Percentiles rank a stretch among this genome's conserved stretches.
Evolutionary conservation across 2,329 filamentous ascomycete species (phyloP).

Genomic region (Phyllosticta citriasiana): DNA sequence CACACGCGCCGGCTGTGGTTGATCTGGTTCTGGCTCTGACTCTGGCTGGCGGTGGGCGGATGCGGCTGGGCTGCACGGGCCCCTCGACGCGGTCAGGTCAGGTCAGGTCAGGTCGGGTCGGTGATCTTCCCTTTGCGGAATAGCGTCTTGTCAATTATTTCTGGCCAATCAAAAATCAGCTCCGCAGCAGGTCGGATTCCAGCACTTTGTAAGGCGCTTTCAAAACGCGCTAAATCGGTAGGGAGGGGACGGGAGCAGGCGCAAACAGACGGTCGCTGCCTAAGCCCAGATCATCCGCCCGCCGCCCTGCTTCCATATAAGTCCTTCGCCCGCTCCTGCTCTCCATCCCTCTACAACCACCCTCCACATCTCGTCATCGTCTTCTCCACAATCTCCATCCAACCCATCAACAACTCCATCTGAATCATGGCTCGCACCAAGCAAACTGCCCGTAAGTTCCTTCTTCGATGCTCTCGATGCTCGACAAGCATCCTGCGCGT

Average conservation of each 20-base stretch:
- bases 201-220: constrained; percentile 12
- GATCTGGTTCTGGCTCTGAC: neutral
- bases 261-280: constrained; percentile 15
- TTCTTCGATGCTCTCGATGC: constrained; percentile 6
- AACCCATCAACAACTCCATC: constrained; percentile 14
- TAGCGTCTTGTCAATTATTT: constrained; percentile 7
- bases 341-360: constrained; percentile 25
- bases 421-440: constrained; percentile 44
- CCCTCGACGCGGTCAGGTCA: constrained; percentile 3
- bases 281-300: constrained; percentile 23
- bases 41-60: too few species aligned
- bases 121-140: constrained; percentile 4
- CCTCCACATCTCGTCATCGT: constrained; percentile 10
- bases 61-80: neutral
- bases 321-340: constrained; percentile 23
- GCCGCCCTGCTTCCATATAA: constrained; percentile 24
- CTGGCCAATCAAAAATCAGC: constrained; percentile 3
- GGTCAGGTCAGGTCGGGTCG: neutral
- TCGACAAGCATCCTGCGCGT: constrained; percentile 11
- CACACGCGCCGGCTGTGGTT: neutral
- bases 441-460: constrained; percentile 45
- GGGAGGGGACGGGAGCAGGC: neutral
- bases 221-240: constrained; percentile 13
- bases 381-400: constrained; percentile 17
- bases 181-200: constrained; percentile 9